phyloP scores from a whole-genome alignment of 805 yeast genomes.

The Candida sonorensis region DNA sequence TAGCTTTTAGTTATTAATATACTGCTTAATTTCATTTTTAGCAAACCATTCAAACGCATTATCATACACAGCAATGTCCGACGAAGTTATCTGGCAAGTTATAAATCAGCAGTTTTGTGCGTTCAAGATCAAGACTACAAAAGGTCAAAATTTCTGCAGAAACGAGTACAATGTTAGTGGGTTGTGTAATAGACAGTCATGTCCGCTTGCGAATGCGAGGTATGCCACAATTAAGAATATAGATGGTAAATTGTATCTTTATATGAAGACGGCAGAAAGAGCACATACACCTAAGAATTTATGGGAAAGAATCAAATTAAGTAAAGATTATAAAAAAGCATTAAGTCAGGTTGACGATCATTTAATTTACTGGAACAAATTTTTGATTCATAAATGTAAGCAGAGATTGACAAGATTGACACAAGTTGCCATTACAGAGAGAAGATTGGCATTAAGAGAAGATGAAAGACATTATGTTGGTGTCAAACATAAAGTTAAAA shows the following conservation, averaged over 20 bases:
- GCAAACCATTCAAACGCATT: too few relatives aligned
- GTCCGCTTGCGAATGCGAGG: constrained; percentile 92
- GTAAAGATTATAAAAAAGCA: constrained; percentile 85
- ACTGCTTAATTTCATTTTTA: too few relatives aligned
- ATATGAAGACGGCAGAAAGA: constrained; percentile 97
- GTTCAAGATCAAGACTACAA: constrained; percentile 82
- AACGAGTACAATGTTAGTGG: constrained; percentile 96
- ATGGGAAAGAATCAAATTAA: constrained; percentile 92
- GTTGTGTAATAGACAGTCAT: constrained; percentile 84
- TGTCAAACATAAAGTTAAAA: constrained; percentile 85
- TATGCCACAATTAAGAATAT: constrained; percentile 82
- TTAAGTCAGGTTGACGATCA: constrained; percentile 83
- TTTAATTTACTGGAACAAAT: constrained; percentile 88
- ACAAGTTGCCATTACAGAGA: constrained; percentile 91
- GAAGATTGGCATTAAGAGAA: constrained; percentile 84
- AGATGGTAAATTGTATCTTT: constrained; percentile 73
- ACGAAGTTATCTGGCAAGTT: constrained; percentile 83
- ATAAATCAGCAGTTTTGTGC: constrained; percentile 95
- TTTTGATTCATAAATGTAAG: constrained; percentile 86
- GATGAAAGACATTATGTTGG: constrained; percentile 96
- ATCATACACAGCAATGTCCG: constrained; percentile 21
- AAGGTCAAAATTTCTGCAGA: constrained; percentile 87
- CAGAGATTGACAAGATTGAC: constrained; percentile 92
- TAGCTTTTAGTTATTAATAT: too few relatives aligned
- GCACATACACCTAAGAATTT: constrained; percentile 89